Base-by-base conservation (phyloP, 371 early-diverging fungal species). In the Mortierella sp. region DNA sequence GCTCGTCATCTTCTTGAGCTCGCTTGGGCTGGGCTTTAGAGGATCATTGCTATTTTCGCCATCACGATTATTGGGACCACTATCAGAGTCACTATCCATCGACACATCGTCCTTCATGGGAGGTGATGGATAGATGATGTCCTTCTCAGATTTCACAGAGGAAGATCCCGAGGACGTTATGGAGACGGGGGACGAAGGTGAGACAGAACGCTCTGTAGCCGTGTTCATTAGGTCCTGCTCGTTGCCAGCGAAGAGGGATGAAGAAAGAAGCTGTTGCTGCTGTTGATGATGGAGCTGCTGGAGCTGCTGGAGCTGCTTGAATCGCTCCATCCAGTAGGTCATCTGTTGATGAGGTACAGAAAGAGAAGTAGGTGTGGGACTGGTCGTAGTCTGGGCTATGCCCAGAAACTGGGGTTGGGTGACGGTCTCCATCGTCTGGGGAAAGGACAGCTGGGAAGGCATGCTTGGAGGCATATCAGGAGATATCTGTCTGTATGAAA, bases 1-100 rank as follows among this genome's bases (percentile, higher is more conserved):
- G 14, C 93, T 85, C 5, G 91, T 83, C 78, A 94, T 78, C 58
- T 88, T 89, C 30, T 75, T 75, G 28, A 86, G 64, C 53, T 67
- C 73, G 30, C 68, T 67, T 17, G 73, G 63, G 44, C 67, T 73
- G 19, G 73, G 73, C 42, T 59, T 73, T 30, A 73, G 39, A 9
- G 68, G 68, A 41, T 73, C 75, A 1, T 50, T 24, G 21, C 41
- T 43, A 9, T 28, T 30, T 2, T 30, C 11, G 27, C 17, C 34
- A 15, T 49, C 56, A 6, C 31, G 42, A 5, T 51, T 44, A 48
- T 21, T 62, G 2, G 50, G 47, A 15, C 47, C 58, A 50, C 50
- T 32, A 43, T 71, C 71, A 30, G 59, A 58, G 21, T 71, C 71
- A 27, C 71, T 71, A 24, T 71, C 71, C 64, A 63, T 55, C 23